A percentile compares a stretch with the other conserved stretches of the same genome.
phyloP scores from a whole-genome alignment of 495 filamentous ascomycete genomes.

The Penicillium desertorum region DNA sequence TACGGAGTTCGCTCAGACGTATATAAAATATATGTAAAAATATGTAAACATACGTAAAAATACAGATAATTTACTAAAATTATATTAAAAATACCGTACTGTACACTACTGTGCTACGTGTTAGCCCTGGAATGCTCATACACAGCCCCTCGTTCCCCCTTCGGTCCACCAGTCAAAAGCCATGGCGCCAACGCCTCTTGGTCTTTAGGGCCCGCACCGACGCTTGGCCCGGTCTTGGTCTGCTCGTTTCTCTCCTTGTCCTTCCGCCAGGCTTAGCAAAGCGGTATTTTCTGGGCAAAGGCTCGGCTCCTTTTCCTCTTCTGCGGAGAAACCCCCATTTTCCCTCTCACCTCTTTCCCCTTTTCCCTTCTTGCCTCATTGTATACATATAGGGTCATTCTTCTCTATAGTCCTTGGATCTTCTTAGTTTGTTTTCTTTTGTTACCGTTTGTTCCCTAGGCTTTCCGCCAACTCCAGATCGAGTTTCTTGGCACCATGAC shows the following conservation, averaged over 20 bases:
- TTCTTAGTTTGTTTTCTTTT: neutral
- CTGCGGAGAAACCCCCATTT: slow-evolving; percentile 20
- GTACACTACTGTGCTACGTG: slow-evolving; percentile 8
- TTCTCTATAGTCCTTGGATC: slow-evolving; percentile 5
- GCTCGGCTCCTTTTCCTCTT: slow-evolving; percentile 39
- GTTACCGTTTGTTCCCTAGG: slow-evolving; percentile 17
- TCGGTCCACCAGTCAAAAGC: slow-evolving; percentile 20
- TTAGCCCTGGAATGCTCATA: slow-evolving; percentile 16
- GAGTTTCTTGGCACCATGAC: slow-evolving; percentile 35
- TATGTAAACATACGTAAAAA: no score
- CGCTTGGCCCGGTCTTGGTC: slow-evolving; percentile 40
- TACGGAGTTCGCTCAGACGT: no score
- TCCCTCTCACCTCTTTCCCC: slow-evolving; percentile 20
- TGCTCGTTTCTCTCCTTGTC: slow-evolving; percentile 31
- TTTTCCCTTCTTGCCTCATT: slow-evolving; percentile 16
- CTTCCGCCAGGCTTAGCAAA: slow-evolving; percentile 39
- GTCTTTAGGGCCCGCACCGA: slow-evolving; percentile 15
- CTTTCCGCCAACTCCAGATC: slow-evolving; percentile 30
- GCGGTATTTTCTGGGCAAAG: slow-evolving; percentile 43
- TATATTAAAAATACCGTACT: slow-evolving; percentile 1
- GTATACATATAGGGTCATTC: neutral
- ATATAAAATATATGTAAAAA: no score
- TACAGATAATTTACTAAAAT: no score
- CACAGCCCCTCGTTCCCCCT: slow-evolving; percentile 23
- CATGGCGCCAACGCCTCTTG: slow-evolving; percentile 11